Base-by-base conservation (phyloP, 345 rosid species). In the Gossypium stocksii region DNA sequence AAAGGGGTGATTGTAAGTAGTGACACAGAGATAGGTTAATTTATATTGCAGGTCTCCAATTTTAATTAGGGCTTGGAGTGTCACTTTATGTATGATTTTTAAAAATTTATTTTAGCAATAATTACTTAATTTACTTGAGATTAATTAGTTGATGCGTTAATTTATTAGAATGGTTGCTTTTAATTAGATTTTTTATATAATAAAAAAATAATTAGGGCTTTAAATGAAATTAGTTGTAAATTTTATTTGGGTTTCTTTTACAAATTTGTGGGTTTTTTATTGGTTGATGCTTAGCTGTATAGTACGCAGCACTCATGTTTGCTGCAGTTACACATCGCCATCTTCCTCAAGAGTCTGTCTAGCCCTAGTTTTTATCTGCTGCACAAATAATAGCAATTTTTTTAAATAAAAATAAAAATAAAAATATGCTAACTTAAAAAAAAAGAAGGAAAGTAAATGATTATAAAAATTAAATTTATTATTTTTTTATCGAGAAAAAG, bases 231-330 rank as follows among this genome's bases (percentile, higher is more conserved):
- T 51, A 43, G 61, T 41, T 62, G 60, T 57, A 11, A 8, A 14
- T 65, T 66, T 17, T 64, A 62, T 61, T 70, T 75, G 22, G 23
- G 41, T 12, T 76, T 41, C 72, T 54, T 51, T 10, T 11, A 8
- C 49, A 8, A 9, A 45, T 45, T 45, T 45, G 49, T 66, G 7
- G 48, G 43, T 53, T 43, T 44, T 58, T 77, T 29, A 68, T 80
- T 76, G 85, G 84, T 44, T 34, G 23, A 63, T 71, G 83, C 83
- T 74, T 74, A 74, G 83, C 85, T 78, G 85, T 80, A 74, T 20
- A 56, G 70, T 77, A 70, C 62, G 53, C 61, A 57, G 51, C 74
- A 44, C 19, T 46, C 3, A 67, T 56, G 27, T 53, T 34, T 23
- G 71, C 73, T 12, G 64, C 78, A 77, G 76, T 74, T 74, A 79